Base-by-base conservation (phyloP, 2,329 filamentous ascomycete genomes). In the Ampelomyces quisqualis region DNA sequence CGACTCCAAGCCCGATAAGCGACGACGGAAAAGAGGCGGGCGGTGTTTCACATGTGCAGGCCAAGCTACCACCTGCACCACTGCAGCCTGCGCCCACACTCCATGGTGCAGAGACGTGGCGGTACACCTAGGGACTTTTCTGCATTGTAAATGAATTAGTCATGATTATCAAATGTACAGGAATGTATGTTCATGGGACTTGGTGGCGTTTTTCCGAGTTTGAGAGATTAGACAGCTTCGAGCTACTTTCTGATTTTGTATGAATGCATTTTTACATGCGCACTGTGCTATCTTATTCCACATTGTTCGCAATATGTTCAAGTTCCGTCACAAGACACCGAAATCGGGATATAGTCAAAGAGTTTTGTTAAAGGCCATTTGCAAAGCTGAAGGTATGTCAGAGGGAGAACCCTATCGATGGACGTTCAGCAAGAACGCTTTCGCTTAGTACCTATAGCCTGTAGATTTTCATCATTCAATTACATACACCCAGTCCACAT, bases 51-150 rank as follows among this genome's bases (percentile, higher is more conserved):
- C 35, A 41, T 17, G 31, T 42, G 10, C 31, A 48, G 26, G 14
- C 35, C 10, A 46, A 49, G 28, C n/a, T 44, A 11, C 33, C 27
- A 17, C 40, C 45, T 2, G 23, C 41, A 13, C 29, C 38, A 7
- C 37, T 41, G 10, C 48, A 54, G 28, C 13, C 37, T 15, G 34
- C 38, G 22, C 23, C 27, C 7, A 38, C 50, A 28, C 34, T 55
- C 11, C 61, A 59, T 27, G 49, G 54, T 7, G 64, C 39, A 6
- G 64, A 67, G 48, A 68, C 62, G 10, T 68, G 63, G 63, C 51
- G 61, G 22, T 68, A 58, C 26, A 45, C 47, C 5, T 45, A 38
- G 21, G 34, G 3, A 35, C n/a, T n/a, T 4, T 8, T 13, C 2
- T 24, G 18, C 18, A 27, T 9, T 15, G 11, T 10, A 32, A 19